Base-by-base conservation (phyloP, 2,329 filamentous ascomycete species). In the Colletotrichum sp. region DNA sequence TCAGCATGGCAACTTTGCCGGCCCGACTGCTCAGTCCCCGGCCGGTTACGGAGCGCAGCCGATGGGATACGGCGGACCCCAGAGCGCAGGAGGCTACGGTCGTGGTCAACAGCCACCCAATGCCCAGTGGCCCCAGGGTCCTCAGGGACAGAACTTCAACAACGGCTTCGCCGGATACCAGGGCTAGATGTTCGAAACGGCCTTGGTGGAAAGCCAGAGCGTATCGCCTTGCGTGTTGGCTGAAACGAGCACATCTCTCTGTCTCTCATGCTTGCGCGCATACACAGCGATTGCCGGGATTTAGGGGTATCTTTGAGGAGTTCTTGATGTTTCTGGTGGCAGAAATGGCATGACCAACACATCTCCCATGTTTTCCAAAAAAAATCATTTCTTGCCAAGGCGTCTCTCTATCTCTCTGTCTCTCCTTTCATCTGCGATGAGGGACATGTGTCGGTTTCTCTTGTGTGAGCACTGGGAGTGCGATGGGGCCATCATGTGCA, bases 81-180 rank as follows among this genome's bases (percentile, higher is more conserved):
- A 93, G 79, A 97, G 94, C 82, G 94, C 94, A 80, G 95, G 94
- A 80, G 95, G 95, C 77, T 98, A 96, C 82, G 95, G 95, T 77
- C 95, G 95, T 83, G 95, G 94, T 78, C 91, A 92, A 80, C 89
- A 90, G 81, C 87, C 88, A 52, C 89, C 90, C 55, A 90, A 89
- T 78, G 83, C 87, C 77, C 89, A 91, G 80, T 91, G 90, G 90
- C 84, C 85, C 71, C 88, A 90, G 81, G 79, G 81, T 36, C 85
- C 87, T 66, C 85, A 86, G 67, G 87, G 87, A 71, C 90, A 92
- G 82, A 91, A 89, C 83, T 92, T 90, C 82, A 89, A 88, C 83
- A 92, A 91, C 79, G 91, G 91, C 75, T 93, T 92, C 82, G 88
- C 89, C 78, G 89, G 90, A 77, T 93, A 93, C 84, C 91, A 93